Conservation (phyloP, 371 early-diverging fungal genomes). For the Apophysomyces elegans region DNA sequence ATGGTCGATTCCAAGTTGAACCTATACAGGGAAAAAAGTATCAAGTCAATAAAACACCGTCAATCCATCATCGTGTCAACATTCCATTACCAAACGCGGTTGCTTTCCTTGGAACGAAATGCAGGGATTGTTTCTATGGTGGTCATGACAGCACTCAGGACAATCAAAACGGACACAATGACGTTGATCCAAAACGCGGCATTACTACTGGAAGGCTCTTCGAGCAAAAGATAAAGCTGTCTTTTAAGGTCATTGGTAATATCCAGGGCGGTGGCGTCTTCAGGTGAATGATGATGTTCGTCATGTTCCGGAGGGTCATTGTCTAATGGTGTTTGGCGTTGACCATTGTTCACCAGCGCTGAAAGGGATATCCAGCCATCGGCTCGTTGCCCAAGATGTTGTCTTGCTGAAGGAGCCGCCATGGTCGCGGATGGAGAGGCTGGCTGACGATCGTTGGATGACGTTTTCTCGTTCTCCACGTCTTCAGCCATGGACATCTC, state of each 20-base stretch:
- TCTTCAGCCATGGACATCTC: constrained; percentile 1
- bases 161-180: constrained; percentile 75
- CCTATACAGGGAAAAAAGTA: constrained; percentile 47
- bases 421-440: background rate
- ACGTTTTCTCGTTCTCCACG: background rate
- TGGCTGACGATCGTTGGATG: constrained; percentile 5
- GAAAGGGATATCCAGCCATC: constrained; percentile 4
- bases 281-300: background rate
- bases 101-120: constrained; percentile 65
- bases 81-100: constrained; percentile 58
- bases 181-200: constrained; percentile 79
- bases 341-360: background rate
- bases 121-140: constrained; percentile 87
- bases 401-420: constrained; percentile 1
- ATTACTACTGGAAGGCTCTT: constrained; percentile 72
- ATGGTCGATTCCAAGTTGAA: constrained; percentile 77
- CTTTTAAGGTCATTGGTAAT: constrained; percentile 53
- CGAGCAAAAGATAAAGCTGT: constrained; percentile 68
- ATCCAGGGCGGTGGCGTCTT: constrained; percentile 16
- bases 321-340: background rate
- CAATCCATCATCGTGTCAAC: too few relatives aligned
- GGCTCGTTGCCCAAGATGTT: constrained; percentile 1
- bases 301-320: background rate
- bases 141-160: constrained; percentile 78
- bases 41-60: too few relatives aligned